Conservation (phyloP, 2,329 filamentous ascomycete genomes). For the Monosporascus cannonballus region DNA sequence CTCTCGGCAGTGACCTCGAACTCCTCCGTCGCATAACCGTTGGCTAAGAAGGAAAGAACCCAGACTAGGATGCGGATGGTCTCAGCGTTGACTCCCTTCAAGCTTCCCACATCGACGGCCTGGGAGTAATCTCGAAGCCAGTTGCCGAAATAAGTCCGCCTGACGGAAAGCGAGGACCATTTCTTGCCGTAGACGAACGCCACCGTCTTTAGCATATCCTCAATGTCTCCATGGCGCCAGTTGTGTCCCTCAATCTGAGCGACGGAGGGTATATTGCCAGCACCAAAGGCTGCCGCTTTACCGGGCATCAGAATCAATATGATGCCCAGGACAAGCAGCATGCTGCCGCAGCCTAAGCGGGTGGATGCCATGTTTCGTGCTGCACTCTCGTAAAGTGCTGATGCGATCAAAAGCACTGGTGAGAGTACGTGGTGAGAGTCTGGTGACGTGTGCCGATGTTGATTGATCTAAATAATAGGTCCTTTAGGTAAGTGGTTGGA, state of each 20-base stretch:
- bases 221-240: conserved; percentile 71
- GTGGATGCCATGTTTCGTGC: conserved; percentile 39
- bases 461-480: background rate
- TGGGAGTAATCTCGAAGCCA: conserved; percentile 84
- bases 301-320: conserved; percentile 52
- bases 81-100: conserved; percentile 72
- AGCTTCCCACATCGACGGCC: conserved; percentile 71
- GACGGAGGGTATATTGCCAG: conserved; percentile 64
- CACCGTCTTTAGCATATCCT: conserved; percentile 74
- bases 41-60: conserved; percentile 75
- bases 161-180: conserved; percentile 74
- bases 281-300: conserved; percentile 57
- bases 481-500: background rate
- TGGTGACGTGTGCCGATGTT: background rate
- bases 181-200: conserved; percentile 76
- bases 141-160: conserved; percentile 78
- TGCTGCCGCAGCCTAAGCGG: conserved; percentile 40
- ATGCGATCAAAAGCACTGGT: background rate
- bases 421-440: background rate
- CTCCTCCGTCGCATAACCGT: conserved; percentile 80
- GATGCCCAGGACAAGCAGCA: conserved; percentile 47
- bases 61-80: conserved; percentile 76
- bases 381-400: background rate
- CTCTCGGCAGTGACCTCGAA: conserved; percentile 79
- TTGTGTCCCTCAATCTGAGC: conserved; percentile 60